A percentile compares a stretch with the other conserved stretches of the same genome.
These are phyloP conservation scores for Alternaria dauci DNA, from an alignment of 2,329 filamentous ascomycete species.

Conservation along the genomic window DNA sequence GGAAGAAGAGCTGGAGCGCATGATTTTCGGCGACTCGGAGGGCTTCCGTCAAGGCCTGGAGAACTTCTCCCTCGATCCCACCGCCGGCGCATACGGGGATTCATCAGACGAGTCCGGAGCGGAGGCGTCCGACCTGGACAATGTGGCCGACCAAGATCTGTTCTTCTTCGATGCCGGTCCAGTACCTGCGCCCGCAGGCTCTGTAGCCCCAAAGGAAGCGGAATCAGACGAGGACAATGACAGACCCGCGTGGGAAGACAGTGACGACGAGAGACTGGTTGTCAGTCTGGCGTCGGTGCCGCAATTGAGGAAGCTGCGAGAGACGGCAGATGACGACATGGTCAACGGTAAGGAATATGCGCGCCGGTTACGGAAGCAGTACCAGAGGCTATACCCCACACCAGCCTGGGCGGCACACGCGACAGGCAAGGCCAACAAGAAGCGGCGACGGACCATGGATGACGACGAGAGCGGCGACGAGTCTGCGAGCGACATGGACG, in stretches of 20 bases:
- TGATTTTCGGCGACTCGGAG: constrained; percentile 88
- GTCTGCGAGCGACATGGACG: constrained; percentile 65
- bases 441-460: constrained; percentile 57
- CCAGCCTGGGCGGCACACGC: constrained; percentile 68
- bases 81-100: constrained; percentile 39
- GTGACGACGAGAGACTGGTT: constrained; percentile 87
- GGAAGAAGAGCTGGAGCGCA: constrained; percentile 83
- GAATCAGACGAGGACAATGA: constrained; percentile 52
- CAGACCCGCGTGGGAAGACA: constrained; percentile 85
- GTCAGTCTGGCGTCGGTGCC: constrained; percentile 81
- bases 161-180: constrained; percentile 82
- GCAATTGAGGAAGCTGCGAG: constrained; percentile 81
- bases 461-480: constrained; percentile 55
- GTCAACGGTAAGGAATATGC: constrained; percentile 88
- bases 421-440: constrained; percentile 53
- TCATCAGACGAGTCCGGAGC: constrained; percentile 58
- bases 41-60: constrained; percentile 81
- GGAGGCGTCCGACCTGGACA: constrained; percentile 61
- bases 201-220: constrained; percentile 50
- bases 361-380: constrained; percentile 80
- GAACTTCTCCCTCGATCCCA: constrained; percentile 58
- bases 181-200: constrained; percentile 52
- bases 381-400: constrained; percentile 66
- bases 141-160: constrained; percentile 79
- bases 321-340: constrained; percentile 82